These are phyloP conservation scores for Neohortaea acidophila DNA, from an alignment of 495 filamentous ascomycete genomes.

Conservation along the genomic window DNA sequence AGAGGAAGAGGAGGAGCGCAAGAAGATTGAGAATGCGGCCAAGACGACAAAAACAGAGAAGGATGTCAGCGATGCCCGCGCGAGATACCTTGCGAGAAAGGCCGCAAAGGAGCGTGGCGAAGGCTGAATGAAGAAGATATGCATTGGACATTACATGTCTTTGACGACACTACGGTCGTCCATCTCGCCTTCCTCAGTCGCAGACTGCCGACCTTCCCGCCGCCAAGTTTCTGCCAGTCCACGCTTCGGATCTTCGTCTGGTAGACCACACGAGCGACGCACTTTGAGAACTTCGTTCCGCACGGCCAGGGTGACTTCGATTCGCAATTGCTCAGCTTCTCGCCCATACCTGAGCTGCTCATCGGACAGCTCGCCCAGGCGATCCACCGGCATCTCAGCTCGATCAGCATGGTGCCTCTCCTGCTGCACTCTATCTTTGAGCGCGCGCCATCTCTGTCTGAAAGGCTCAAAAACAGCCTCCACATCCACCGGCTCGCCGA, in stretches of 20 bases:
- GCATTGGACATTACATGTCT: slow-evolving; percentile 24
- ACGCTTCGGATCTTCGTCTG: slow-evolving; percentile 64
- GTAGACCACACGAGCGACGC: slow-evolving; percentile 48
- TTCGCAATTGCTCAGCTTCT: slow-evolving; percentile 63
- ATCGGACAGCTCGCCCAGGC: slow-evolving; percentile 49
- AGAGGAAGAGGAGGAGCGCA: slow-evolving; percentile 55
- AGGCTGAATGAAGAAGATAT: slow-evolving; percentile 3
- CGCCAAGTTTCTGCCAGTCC: slow-evolving; percentile 46
- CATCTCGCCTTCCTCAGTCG: slow-evolving; percentile 39
- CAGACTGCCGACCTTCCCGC: slow-evolving; percentile 24
- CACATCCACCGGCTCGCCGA: slow-evolving; percentile 50
- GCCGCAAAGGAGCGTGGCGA: slow-evolving; percentile 44
- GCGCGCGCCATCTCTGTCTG: slow-evolving; percentile 47
- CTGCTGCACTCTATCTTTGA: slow-evolving; percentile 31
- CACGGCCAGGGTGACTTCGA: slow-evolving; percentile 66
- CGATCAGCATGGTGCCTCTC: too few species aligned
- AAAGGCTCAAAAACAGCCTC: slow-evolving; percentile 50
- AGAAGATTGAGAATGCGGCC: slow-evolving; percentile 52
- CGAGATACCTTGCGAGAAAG: slow-evolving; percentile 78
- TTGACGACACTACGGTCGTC: slow-evolving; percentile 48
- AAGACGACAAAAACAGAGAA: slow-evolving; percentile 60
- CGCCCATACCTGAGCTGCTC: slow-evolving; percentile 51
- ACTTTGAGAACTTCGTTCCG: slow-evolving; percentile 67
- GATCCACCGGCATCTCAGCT: too few species aligned
- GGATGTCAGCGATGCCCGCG: slow-evolving; percentile 74